Base-by-base conservation (phyloP, 2,329 filamentous ascomycete genomes). In the Byssochlamys sp. region DNA sequence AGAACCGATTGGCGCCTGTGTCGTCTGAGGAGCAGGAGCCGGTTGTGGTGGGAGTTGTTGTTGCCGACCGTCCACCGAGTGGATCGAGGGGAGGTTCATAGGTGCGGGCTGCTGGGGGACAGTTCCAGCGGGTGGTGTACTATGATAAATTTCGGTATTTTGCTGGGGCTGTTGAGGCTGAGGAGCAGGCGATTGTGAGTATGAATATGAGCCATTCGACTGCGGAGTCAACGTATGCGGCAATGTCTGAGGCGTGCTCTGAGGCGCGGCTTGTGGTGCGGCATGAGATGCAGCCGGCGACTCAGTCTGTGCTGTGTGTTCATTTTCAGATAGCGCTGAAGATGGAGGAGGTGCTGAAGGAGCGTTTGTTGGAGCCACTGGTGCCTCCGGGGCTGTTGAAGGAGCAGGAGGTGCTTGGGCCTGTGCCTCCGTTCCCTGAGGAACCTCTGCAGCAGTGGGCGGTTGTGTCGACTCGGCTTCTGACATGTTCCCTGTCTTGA, bases 1-100 rank as follows among this genome's bases (percentile, higher is more conserved):
- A 33, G 81, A 81, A 60, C 76, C 78, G 70, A 82, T 81, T 11
- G 71, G 69, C 33, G 71, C 68, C 58, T 74, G 73, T 12, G 69
- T 54, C 28, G 53, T 35, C 29, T 61, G 60, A 53, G 57, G 48
- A 35, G 56, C 25, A 28, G 50, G 35, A 33, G 58, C 25, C 26
- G 54, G 61, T 55, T 71, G 69, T 45, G 63, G 63, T 54, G 66
- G 65, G n/a, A 54, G 53, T n/a, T 10, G 11, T 10, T 31, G 29
- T 31, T 61, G 58, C 48, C 63, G 62, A n/a, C 58, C 57, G 19
- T 66, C 63, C 55, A 62, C 61, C 27, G 59, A 53, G 53, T 62
- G 63, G 60, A 61, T 52, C 55, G 59, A 27, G 1, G 58, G 55
- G 25, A 61, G 57, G 52, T 62, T 62, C 60, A 64, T 65, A 24